phyloP scores from a whole-genome alignment of 1,284 basidiomycete species.

The Phellopilus nigrolimitatus region DNA sequence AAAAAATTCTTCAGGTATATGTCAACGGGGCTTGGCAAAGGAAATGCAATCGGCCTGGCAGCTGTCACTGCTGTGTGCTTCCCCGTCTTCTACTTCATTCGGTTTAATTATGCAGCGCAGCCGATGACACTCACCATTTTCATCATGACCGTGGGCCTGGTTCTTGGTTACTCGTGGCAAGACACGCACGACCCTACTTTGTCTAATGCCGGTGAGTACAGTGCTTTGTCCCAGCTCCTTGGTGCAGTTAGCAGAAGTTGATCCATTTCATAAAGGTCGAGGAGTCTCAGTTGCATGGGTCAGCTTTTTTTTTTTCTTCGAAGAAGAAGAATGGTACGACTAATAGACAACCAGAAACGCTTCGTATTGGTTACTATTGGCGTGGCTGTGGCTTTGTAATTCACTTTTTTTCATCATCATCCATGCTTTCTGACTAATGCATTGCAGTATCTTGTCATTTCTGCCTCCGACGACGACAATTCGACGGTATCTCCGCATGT shows the following conservation, averaged over 20 bases:
- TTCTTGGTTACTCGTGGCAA: slow-evolving; percentile 72
- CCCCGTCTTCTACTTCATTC: slow-evolving; percentile 62
- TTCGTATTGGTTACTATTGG: slow-evolving; percentile 60
- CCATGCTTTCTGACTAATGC: neutral
- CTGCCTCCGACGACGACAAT: slow-evolving; percentile 69
- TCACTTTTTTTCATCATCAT: neutral
- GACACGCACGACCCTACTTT: slow-evolving; percentile 43
- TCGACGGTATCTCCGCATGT: slow-evolving; percentile 58
- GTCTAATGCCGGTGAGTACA: slow-evolving; percentile 43
- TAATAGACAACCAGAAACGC: slow-evolving; percentile 40
- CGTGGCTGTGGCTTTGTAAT: slow-evolving; percentile 61
- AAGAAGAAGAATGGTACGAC: neutral
- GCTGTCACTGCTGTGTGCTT: slow-evolving; percentile 67
- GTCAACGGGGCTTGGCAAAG: slow-evolving; percentile 57
- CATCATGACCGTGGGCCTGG: slow-evolving; percentile 65
- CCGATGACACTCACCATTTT: slow-evolving; percentile 73
- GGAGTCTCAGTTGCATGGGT: slow-evolving; percentile 67
- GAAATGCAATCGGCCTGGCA: slow-evolving; percentile 73
- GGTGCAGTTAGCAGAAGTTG: neutral
- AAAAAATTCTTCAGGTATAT: slow-evolving; percentile 66
- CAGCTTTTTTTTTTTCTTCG: slow-evolving; percentile 19
- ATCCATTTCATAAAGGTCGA: slow-evolving; percentile 16
- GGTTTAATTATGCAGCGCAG: slow-evolving; percentile 72
- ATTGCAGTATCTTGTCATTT: slow-evolving; percentile 55
- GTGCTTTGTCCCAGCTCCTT: neutral